Percentiles rank a stretch among this genome's conserved stretches.
Evolutionary conservation across 148 eudicot species (phyloP).

Genomic region (Chenopodium formosanum): DNA sequence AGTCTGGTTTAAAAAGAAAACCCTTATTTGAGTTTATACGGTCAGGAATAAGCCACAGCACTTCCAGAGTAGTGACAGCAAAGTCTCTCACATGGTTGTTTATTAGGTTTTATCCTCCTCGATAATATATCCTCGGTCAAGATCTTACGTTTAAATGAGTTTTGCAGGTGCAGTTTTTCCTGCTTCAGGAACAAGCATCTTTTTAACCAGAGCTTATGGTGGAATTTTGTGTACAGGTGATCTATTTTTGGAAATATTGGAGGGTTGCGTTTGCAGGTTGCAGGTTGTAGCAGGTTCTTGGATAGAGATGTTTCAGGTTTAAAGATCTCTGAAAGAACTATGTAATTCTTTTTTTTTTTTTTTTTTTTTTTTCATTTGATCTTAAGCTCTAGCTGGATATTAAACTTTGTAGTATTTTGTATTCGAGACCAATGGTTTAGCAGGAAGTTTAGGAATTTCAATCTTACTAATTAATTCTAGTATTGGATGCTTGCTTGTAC

Average conservation of each 20-base stretch:
- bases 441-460: neutral
- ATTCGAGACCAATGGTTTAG: neutral
- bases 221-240: constrained; percentile 39
- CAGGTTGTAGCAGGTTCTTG: constrained; percentile 21
- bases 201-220: constrained; percentile 24
- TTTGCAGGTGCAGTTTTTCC: constrained; percentile 62
- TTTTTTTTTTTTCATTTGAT: neutral
- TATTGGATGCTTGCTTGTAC: neutral
- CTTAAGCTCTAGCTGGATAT: neutral
- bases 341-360: neutral
- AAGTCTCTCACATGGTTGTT: constrained; percentile 8
- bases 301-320: neutral
- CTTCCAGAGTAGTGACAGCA: constrained; percentile 19
- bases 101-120: constrained; percentile 12
- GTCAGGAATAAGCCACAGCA: constrained; percentile 17
- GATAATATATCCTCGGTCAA: neutral
- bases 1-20: neutral
- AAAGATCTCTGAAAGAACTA: neutral
- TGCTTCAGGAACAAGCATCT: constrained; percentile 35
- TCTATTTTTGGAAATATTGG: constrained; percentile 19
- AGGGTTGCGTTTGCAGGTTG: constrained; percentile 43
- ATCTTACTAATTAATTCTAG: neutral
- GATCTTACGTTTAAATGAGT: constrained; percentile 25
- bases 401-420: neutral
- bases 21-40: neutral